Conservation (phyloP, 2,329 filamentous ascomycete genomes). For the Cladosporium sp. region DNA sequence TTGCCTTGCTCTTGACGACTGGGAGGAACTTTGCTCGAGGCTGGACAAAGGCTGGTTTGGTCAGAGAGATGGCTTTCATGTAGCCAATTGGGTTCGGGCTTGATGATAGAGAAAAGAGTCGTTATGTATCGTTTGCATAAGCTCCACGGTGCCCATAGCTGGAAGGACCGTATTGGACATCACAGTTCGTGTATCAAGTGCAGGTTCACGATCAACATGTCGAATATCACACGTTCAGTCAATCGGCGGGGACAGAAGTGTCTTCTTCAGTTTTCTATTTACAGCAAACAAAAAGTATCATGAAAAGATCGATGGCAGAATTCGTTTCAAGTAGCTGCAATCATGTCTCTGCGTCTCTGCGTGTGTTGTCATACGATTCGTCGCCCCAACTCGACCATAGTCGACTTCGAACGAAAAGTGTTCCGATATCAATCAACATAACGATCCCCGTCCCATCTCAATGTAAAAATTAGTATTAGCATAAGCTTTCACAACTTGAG, state of each 20-base stretch:
- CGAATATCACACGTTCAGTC: neutral
- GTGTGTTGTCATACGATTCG: too few species aligned
- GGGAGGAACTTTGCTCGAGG: constrained; percentile 37
- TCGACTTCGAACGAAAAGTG: too few species aligned
- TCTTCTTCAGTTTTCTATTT: neutral
- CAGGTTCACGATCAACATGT: neutral
- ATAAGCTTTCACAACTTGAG: neutral
- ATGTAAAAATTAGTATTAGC: neutral
- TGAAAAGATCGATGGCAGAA: neutral
- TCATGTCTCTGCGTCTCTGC: too few species aligned
- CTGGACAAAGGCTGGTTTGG: constrained; percentile 19
- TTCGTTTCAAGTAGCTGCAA: neutral
- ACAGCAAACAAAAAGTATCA: neutral
- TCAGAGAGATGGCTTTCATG: constrained; percentile 21
- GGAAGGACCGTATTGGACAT: neutral
- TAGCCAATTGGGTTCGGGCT: neutral
- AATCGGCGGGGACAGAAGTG: neutral
- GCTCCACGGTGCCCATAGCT: neutral
- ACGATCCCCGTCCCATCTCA: neutral
- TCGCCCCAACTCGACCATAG: too few species aligned
- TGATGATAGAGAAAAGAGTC: neutral
- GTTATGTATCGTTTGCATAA: neutral
- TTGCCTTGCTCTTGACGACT: constrained; percentile 42
- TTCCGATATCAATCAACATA: neutral
- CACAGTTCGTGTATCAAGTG: neutral